A percentile compares a stretch with the other conserved stretches of the same genome.
Conservation (phyloP, 176 grass and related monocot genomes). For the Oryza brachyantha region DNA sequence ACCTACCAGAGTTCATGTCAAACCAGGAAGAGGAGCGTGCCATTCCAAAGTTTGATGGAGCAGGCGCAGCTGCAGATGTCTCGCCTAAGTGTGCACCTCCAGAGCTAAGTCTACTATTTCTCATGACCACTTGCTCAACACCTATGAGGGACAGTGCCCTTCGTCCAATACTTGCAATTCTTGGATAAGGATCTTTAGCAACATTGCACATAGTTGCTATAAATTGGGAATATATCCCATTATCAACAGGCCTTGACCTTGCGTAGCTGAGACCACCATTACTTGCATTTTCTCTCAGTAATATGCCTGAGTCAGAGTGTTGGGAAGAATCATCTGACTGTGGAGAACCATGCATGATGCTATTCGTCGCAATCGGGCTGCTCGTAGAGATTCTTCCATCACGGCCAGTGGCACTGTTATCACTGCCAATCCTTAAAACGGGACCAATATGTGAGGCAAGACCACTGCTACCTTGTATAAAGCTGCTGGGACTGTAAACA, state of each 20-base stretch:
- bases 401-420: slow-evolving; percentile 53
- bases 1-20: slow-evolving; percentile 91
- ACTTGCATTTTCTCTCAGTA: slow-evolving; percentile 70
- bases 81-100: slow-evolving; percentile 59
- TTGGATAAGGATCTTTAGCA: slow-evolving; percentile 89
- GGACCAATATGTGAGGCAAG: slow-evolving; percentile 69
- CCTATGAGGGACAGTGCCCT: slow-evolving; percentile 80
- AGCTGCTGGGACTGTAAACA: slow-evolving; percentile 48
- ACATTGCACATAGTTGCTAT: slow-evolving; percentile 74
- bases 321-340: slow-evolving; percentile 95
- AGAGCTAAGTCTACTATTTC: slow-evolving; percentile 65
- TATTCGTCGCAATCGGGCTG: slow-evolving; percentile 57
- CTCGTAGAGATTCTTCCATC: slow-evolving; percentile 77
- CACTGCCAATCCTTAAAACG: slow-evolving; percentile 83
- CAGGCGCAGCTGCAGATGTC: slow-evolving; percentile 57
- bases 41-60: slow-evolving; percentile 66
- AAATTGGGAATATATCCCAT: slow-evolving; percentile 69
- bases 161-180: slow-evolving; percentile 63
- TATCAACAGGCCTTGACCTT: slow-evolving; percentile 59
- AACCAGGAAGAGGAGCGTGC: slow-evolving; percentile 94
- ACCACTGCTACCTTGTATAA: slow-evolving; percentile 45
- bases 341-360: slow-evolving; percentile 82
- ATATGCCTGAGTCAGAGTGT: slow-evolving; percentile 82
- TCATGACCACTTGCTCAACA: slow-evolving; percentile 79
- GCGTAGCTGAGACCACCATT: slow-evolving; percentile 67